Evolutionary conservation across 768 basidiomycete species (phyloP), one percentile per base, ranked within the genome.

Genomic region (Lentinula sp.): DNA sequence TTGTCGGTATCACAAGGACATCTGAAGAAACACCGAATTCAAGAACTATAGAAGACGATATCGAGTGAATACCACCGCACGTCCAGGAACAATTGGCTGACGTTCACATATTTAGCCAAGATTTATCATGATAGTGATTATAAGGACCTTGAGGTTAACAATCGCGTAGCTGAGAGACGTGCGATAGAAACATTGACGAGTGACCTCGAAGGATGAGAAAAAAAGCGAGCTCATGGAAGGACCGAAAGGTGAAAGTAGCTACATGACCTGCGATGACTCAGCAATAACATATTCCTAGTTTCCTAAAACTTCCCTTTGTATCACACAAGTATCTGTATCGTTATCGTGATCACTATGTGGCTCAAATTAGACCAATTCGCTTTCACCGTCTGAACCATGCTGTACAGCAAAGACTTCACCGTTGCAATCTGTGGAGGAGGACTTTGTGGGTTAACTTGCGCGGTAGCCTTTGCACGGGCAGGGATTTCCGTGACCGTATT

Each of bases 71-170:
- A 53, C 11, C 10, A 43, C 82, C 92, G 75, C 73, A 98, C 96
- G 95, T 52, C 95, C 95, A 43, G 94, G 93, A 8, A 95, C 85
- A 65, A 97, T 87, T 1, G 95, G 96, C 67, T 48, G 46, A 18
- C 21, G n/a, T 16, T 21, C 46, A n/a, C 21, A 48, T 48, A 5
- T 2, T 21, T 48, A 48, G 46, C 46, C 18, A 48, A 18, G 46
- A 48, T 48, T 18, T 43, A 39, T 39, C 13, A 8, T 21, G 21
- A n/a, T 21, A 21, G 21, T 48, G 46, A 18, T 9, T 16, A 9
- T 23, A 48, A 8, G 21, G 46, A 48, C 46, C 46, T 94, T 97
- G 63, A 97, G 84, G 70, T 98, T 98, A 50, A 98, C 95, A 63
- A 97, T 88, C 1, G 91, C 96, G 71, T 83, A 90, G 0, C 89